Evolutionary conservation across 2,329 filamentous ascomycete genomes (phyloP), one percentile per base, ranked within the genome.

Genomic region (Pseudocercospora cruenta): DNA sequence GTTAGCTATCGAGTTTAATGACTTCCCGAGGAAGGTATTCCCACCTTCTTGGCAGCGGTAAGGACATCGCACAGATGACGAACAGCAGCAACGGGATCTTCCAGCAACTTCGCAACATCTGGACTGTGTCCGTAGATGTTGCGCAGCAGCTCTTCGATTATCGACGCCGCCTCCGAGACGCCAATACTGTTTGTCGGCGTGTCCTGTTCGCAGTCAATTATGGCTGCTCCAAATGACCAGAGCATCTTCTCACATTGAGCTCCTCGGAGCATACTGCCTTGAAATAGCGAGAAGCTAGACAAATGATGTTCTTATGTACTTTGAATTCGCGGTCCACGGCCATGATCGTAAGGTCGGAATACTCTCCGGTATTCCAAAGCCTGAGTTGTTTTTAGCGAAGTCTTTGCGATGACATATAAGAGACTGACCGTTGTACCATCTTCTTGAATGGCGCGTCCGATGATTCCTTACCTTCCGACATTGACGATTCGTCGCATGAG

Each of bases 241-340:
- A 9, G 16, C 39, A 43, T 43, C 1, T 43, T 4, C 16, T 2
- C 19, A 43, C 39, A 14, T 43, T 43, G 39, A 43, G 39, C 1
- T 43, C 39, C 39, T 43, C 39, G 39, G 39, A 43, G 33, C 55
- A 59, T 2, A 47, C 62, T 1, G 62, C 62, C 39, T 60, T 12
- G 16, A 64, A 12, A 28, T 54, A 59, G 12, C 19, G 24, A 47
- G 45, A 36, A 49, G 51, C 62, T 16, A 28, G 14, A 10, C 62
- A 64, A 9, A 64, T 39, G 1, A 64, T 28, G 16, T 16, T 64
- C 28, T 43, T 59, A 22, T 64, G 62, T 22, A 64, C 62, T 6
- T 60, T 53, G 62, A 60, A 64, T 10, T 24, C n/a, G 8, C 24
- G 28, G 1, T 45, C 57, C 7, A 9, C 57, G 24, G 62, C 47